Evolutionary conservation across 1,284 basidiomycete genomes (phyloP).

Genomic region (Leccinum angustisporum): DNA sequence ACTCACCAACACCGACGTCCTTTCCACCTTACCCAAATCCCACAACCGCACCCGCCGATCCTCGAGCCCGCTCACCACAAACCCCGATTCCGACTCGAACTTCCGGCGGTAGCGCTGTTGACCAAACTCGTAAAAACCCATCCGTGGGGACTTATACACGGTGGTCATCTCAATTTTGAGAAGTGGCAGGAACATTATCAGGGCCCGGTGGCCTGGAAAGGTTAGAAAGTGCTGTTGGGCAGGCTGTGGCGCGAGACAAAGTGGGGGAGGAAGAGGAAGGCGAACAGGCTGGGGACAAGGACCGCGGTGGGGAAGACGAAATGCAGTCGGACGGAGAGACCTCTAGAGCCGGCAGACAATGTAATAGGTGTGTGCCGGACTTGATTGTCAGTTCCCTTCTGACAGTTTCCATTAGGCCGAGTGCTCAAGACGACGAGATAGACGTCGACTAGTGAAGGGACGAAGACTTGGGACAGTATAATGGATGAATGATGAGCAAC

Average conservation of each 20-base stretch:
- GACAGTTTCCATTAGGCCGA: constrained; percentile 25
- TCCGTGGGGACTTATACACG: constrained; percentile 82
- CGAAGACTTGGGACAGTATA: constrained; percentile 37
- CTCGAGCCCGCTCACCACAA: too few relatives aligned
- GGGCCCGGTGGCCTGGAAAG: constrained; percentile 57
- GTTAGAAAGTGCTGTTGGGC: constrained; percentile 54
- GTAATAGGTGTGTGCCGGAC: constrained; percentile 21
- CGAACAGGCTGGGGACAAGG: constrained; percentile 36
- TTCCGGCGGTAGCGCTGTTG: constrained; percentile 69
- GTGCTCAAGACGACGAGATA: constrained; percentile 44
- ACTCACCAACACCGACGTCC: too few relatives aligned
- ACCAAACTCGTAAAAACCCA: constrained; percentile 84
- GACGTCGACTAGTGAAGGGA: constrained; percentile 48
- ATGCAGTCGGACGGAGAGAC: constrained; percentile 34
- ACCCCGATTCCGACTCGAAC: too few relatives aligned
- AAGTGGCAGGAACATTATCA: constrained; percentile 79
- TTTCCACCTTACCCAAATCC: too few relatives aligned
- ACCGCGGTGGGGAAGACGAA: constrained; percentile 35
- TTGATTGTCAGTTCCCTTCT: constrained; percentile 1
- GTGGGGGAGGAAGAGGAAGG: constrained; percentile 36
- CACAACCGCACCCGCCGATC: too few relatives aligned
- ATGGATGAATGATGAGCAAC: constrained; percentile 36
- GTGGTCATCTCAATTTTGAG: constrained; percentile 73
- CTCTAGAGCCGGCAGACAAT: constrained; percentile 32
- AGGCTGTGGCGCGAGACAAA: constrained; percentile 50